Base-by-base conservation (phyloP, 164 flowering plant genomes). In the Tinospora cordifolia region DNA sequence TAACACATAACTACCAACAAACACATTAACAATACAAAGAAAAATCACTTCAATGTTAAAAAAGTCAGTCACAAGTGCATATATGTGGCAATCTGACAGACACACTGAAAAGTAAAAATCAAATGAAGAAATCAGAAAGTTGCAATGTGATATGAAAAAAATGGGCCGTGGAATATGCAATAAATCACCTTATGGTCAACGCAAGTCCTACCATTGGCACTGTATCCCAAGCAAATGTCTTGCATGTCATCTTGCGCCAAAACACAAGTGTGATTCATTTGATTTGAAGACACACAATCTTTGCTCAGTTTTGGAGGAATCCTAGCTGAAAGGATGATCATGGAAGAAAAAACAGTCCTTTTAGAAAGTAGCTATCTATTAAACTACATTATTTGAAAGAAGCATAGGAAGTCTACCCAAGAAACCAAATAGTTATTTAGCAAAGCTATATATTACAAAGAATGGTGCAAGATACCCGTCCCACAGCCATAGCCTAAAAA, bases 131-230 rank as follows among this genome's bases (percentile, higher is more conserved):
- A 34, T 19, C 9, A 36, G 22, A 3, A 64, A 34, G 22, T 65
- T 9, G 40, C 15, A 19, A 15, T 49, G 36, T 30, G 36, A 38
- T 22, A n/a, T 2, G 3, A 27, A 8, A 46, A 27, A 8, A 46
- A n/a, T 14, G 17, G 38, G 62, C 15, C 64, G 21, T 6, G 1
- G 27, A 54, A 24, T 63, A 12, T 12, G 62, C 17, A 11, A 54
- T 40, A 47, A 78, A 49, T 76, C 74, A 90, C 97, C 93, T 87
- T 80, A 73, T 58, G 72, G 57, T 79, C 84, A 26, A 77, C 2
- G 8, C 72, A 70, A 74, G 74, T 75, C 63, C 19, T 78, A 38
- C 67, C 64, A 66, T n/a, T 27, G 65, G 74, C 79, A 74, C 76
- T 77, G 73, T 30, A 36, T 36, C 27, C 84, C 72, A 81, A 51